Conservation (phyloP, 345 rosid species). For the Lepidium sativum region DNA sequence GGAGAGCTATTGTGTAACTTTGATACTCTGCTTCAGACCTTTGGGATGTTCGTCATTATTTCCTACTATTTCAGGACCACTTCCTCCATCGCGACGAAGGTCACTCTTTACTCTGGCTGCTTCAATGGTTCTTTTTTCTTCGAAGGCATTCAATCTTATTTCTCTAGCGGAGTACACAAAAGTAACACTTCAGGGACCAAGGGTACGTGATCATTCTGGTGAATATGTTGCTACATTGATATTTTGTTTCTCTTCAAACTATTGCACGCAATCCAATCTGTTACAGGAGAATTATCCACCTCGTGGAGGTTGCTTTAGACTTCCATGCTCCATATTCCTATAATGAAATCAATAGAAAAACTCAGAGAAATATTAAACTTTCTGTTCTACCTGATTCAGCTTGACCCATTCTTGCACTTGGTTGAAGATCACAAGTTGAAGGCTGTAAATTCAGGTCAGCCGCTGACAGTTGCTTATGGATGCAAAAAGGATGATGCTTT, state of each 20-base stretch:
- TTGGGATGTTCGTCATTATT: not conserved
- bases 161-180: slow-evolving; percentile 51
- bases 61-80: slow-evolving; percentile 46
- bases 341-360: not conserved
- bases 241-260: not conserved
- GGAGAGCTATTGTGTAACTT: not conserved
- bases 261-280: not conserved
- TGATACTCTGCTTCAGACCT: not conserved
- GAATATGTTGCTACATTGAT: not conserved
- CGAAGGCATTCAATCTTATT: slow-evolving; percentile 56
- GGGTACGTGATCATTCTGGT: slow-evolving; percentile 33
- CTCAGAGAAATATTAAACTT: not conserved
- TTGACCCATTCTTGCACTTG: slow-evolving; percentile 71
- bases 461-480: slow-evolving; percentile 40
- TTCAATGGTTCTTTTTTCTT: slow-evolving; percentile 81
- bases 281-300: not conserved
- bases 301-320: not conserved
- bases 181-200: slow-evolving; percentile 46
- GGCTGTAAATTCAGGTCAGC: slow-evolving; percentile 41
- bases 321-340: not conserved
- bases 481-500: slow-evolving; percentile 59
- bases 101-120: slow-evolving; percentile 79
- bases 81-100: slow-evolving; percentile 74
- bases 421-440: slow-evolving; percentile 72
- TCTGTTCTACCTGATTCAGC: slow-evolving; percentile 38